phyloP scores from a whole-genome alignment of 2,329 filamentous ascomycete genomes.

The Aspergillaceae sp. region DNA sequence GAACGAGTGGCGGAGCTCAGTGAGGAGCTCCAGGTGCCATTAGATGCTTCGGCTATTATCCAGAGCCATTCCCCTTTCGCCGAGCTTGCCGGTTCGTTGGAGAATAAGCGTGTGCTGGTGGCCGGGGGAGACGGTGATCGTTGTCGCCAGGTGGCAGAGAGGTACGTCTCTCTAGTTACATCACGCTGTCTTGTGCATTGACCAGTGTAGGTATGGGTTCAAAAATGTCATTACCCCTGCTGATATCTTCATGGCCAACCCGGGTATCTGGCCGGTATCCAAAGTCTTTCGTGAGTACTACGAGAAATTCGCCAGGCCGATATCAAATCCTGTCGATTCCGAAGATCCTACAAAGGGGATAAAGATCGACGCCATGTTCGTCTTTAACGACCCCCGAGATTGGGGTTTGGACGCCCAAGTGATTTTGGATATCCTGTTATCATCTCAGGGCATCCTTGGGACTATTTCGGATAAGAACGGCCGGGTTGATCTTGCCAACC shows the following conservation, averaged over 20 bases:
- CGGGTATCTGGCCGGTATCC: constrained; percentile 76
- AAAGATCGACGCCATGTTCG: constrained; percentile 81
- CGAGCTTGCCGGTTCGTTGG: constrained; percentile 50
- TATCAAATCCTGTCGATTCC: constrained; percentile 28
- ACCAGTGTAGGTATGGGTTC: constrained; percentile 56
- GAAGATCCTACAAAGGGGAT: constrained; percentile 45
- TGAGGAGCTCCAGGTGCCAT: constrained; percentile 53
- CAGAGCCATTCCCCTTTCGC: constrained; percentile 88
- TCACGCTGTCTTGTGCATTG: background rate
- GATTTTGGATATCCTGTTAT: constrained; percentile 74
- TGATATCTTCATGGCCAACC: constrained; percentile 68
- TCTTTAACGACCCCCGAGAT: constrained; percentile 93
- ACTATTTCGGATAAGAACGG: constrained; percentile 70
- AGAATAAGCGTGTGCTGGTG: constrained; percentile 62
- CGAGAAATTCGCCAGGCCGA: constrained; percentile 34
- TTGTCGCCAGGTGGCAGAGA: constrained; percentile 65
- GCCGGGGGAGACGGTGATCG: constrained; percentile 60
- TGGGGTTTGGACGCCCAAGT: constrained; percentile 88
- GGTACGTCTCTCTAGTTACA: constrained; percentile 29
- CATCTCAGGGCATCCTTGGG: constrained; percentile 67
- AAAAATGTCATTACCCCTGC: constrained; percentile 73
- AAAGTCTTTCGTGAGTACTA: constrained; percentile 57
- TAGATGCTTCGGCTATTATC: constrained; percentile 64
- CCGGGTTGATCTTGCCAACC: constrained; percentile 53
- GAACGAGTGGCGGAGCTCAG: constrained; percentile 64